Conservation (phyloP, 1,284 basidiomycete genomes). For the Heterobasidion annosum region DNA sequence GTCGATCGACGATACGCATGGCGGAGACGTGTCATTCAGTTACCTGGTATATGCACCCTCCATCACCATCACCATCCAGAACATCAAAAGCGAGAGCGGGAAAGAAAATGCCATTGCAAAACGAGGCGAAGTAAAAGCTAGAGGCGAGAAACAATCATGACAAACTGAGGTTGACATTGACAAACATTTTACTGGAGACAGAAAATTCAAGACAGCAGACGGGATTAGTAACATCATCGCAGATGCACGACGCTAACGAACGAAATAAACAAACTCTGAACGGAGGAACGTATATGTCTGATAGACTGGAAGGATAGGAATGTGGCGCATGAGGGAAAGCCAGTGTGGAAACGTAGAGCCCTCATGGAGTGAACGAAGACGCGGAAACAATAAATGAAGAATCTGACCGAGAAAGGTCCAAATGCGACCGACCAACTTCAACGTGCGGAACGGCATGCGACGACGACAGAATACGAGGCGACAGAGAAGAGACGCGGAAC, state of each 20-base stretch:
- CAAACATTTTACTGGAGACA: not conserved
- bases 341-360: not conserved
- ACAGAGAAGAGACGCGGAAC: not conserved
- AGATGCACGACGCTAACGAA: not conserved
- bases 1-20: too few species aligned
- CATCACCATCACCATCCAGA: not conserved
- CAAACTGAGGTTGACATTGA: constrained; percentile 5
- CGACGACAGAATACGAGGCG: not conserved
- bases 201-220: constrained; percentile 1
- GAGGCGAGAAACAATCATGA: not conserved
- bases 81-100: not conserved
- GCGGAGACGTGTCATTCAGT: too few species aligned
- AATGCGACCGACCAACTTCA: not conserved
- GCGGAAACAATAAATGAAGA: not conserved
- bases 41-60: too few species aligned
- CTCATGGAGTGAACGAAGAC: too few species aligned
- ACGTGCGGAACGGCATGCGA: not conserved
- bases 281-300: not conserved
- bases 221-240: not conserved
- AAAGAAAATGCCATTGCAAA: not conserved
- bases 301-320: not conserved
- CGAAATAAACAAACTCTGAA: not conserved
- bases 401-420: not conserved
- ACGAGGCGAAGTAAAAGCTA: not conserved
- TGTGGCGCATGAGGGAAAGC: not conserved